A percentile compares a stretch with the other conserved stretches of the same genome.
These are phyloP conservation scores for Spergularia bocconei DNA, from an alignment of 148 eudicot genomes.

Conservation along the genomic window DNA sequence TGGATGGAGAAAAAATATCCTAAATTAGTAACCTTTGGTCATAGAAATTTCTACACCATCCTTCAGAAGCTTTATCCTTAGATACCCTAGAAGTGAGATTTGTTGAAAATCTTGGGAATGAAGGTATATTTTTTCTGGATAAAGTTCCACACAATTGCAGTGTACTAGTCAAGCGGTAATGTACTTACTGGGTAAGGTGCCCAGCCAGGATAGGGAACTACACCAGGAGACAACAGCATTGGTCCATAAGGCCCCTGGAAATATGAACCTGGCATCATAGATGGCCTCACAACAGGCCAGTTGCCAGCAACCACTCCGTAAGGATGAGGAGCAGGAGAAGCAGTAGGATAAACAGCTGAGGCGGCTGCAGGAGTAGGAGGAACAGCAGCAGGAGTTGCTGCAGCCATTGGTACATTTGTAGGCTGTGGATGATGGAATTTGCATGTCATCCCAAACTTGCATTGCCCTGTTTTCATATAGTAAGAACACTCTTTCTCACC, in stretches of 20 bases:
- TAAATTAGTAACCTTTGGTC: not conserved
- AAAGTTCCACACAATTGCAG: not conserved
- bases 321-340: slow-evolving; percentile 60
- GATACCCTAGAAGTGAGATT: not conserved
- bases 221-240: slow-evolving; percentile 62
- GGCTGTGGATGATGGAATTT: slow-evolving; percentile 95
- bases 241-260: slow-evolving; percentile 75
- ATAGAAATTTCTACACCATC: not conserved
- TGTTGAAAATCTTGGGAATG: not conserved
- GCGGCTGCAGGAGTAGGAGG: slow-evolving; percentile 41
- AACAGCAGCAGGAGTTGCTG: slow-evolving; percentile 40
- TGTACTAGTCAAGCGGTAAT: not conserved
- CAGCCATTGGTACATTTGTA: slow-evolving; percentile 41
- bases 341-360: slow-evolving; percentile 46
- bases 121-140: not conserved
- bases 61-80: not conserved
- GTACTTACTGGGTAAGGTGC: slow-evolving; percentile 71
- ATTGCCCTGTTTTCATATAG: slow-evolving; percentile 81
- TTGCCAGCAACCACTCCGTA: slow-evolving; percentile 59
- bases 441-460: slow-evolving; percentile 92
- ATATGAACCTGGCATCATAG: slow-evolving; percentile 69
- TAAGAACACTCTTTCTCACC: slow-evolving; percentile 96
- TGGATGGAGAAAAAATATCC: not conserved
- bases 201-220: slow-evolving; percentile 84
- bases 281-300: slow-evolving; percentile 75